phyloP scores from a whole-genome alignment of 768 basidiomycete genomes.

The Mycena crocata region DNA sequence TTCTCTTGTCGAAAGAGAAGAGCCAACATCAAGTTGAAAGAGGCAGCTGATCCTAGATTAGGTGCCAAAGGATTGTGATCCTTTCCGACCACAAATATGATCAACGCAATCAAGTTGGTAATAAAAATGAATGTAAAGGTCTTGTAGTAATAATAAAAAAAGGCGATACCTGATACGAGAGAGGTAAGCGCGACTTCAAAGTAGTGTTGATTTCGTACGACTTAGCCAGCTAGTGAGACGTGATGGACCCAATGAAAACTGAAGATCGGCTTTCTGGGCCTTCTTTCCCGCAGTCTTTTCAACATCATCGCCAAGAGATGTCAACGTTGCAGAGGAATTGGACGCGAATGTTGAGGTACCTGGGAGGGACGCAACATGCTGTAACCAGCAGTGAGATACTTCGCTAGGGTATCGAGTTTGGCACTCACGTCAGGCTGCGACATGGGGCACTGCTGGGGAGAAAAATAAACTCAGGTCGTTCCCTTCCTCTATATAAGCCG shows the following conservation, averaged over 20 bases:
- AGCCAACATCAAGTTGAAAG: conserved; percentile 56
- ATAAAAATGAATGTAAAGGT: conserved; percentile 66
- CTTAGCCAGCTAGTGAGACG: conserved; percentile 31
- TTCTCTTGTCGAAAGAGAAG: conserved; percentile 62
- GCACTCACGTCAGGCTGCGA: no score
- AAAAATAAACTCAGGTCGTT: no score
- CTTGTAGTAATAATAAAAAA: conserved; percentile 56
- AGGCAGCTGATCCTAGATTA: conserved; percentile 52
- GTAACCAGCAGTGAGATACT: no score
- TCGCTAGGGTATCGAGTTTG: no score
- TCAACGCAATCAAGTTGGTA: conserved; percentile 61
- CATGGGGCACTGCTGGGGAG: no score
- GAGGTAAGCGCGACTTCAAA: not conserved
- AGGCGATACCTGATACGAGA: conserved; percentile 39
- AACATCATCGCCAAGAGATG: no score
- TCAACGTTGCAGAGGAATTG: no score
- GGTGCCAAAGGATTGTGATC: conserved; percentile 48
- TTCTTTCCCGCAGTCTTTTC: no score
- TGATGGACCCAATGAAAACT: conserved; percentile 27
- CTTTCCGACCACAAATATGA: conserved; percentile 49
- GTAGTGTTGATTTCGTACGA: conserved; percentile 11
- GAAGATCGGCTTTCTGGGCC: no score
- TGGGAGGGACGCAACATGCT: no score
- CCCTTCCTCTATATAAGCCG: no score
- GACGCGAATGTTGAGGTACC: no score